Conservation (phyloP, 768 basidiomycete species). For the Tricholoma hemisulphureum region DNA sequence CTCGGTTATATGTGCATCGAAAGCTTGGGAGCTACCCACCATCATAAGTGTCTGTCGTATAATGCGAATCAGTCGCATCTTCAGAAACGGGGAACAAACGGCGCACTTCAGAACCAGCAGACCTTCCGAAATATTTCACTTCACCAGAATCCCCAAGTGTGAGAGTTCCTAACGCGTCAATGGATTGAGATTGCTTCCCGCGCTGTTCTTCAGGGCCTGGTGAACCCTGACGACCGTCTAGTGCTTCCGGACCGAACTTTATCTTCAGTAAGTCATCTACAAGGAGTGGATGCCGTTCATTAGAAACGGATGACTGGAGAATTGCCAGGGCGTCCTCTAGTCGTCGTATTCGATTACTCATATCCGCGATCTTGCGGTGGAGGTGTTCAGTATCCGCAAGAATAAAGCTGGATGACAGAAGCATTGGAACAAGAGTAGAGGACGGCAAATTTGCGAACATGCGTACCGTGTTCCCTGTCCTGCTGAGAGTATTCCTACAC, state of each 20-base stretch:
- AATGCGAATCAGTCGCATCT: background rate
- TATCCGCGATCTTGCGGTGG: constrained; percentile 62
- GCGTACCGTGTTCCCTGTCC: constrained; percentile 50
- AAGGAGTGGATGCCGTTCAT: constrained; percentile 59
- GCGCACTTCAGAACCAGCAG: constrained; percentile 59
- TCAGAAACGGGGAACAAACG: background rate
- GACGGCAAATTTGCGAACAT: background rate
- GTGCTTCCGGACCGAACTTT: constrained; percentile 57
- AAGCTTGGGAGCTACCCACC: constrained; percentile 18
- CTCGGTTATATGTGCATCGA: background rate
- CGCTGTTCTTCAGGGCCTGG: constrained; percentile 32
- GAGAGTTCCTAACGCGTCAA: constrained; percentile 64
- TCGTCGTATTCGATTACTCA: constrained; percentile 67
- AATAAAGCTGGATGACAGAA: constrained; percentile 46
- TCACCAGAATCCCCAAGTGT: constrained; percentile 60
- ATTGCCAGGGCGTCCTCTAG: constrained; percentile 67
- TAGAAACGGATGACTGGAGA: constrained; percentile 55
- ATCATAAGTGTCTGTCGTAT: constrained; percentile 42
- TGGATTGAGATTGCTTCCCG: constrained; percentile 31
- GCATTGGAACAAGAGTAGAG: background rate
- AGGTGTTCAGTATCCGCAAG: constrained; percentile 66
- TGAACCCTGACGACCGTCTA: constrained; percentile 24
- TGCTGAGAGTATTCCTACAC: constrained; percentile 45
- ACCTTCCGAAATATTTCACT: constrained; percentile 63
- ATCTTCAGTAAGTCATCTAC: constrained; percentile 51